A percentile compares a stretch with the other conserved stretches of the same genome.
phyloP scores from a whole-genome alignment of 1,139 yeast genomes.

The Lodderomyces beijingensis region DNA sequence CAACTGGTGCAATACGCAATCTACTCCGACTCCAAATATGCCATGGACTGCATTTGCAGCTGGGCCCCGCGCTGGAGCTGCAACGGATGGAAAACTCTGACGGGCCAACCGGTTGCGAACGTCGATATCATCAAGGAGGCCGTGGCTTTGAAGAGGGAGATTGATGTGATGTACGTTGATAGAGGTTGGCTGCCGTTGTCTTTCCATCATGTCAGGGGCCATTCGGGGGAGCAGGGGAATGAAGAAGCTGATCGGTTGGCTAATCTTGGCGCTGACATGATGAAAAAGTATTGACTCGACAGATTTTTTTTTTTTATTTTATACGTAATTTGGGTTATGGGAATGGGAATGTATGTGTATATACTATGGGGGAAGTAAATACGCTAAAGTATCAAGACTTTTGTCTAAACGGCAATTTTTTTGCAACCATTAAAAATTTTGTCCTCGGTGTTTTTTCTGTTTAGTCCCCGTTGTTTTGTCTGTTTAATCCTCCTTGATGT shows the following conservation, averaged over 20 bases:
- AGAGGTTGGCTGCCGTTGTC: constrained; percentile 31
- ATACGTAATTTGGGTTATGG: too few relatives aligned
- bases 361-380: too few relatives aligned
- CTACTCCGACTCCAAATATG: constrained; percentile 56
- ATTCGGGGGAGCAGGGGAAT: constrained; percentile 65
- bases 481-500: not conserved
- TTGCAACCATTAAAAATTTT: not conserved
- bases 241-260: constrained; percentile 78
- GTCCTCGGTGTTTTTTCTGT: not conserved
- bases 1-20: constrained; percentile 25
- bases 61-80: constrained; percentile 54
- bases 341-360: too few relatives aligned
- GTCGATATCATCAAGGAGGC: constrained; percentile 42
- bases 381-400: too few relatives aligned
- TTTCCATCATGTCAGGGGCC: constrained; percentile 68
- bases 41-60: constrained; percentile 40
- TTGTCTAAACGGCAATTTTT: not conserved
- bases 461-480: not conserved
- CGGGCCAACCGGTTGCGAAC: constrained; percentile 47
- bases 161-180: constrained; percentile 23
- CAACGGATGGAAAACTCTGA: constrained; percentile 49
- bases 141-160: constrained; percentile 19
- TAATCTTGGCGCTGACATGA: constrained; percentile 50
- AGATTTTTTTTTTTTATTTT: too few relatives aligned
- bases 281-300: too few relatives aligned